Evolutionary conservation across 306 rosid species (phyloP), one percentile per base, ranked within the genome.

Genomic region (Cucumis melo): DNA sequence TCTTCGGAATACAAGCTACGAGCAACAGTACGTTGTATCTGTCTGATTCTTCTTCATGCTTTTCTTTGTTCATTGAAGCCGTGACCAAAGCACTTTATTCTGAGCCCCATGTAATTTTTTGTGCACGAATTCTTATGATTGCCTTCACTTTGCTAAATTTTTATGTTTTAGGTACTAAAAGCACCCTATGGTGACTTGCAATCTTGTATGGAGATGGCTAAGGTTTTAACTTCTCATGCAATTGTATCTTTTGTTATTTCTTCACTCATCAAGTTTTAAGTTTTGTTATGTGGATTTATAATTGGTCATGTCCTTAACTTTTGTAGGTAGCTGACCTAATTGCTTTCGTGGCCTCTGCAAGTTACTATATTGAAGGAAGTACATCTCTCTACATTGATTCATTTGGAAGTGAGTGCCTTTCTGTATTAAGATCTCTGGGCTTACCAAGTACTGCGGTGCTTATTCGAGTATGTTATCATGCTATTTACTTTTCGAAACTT

Each of bases 381-480:
- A 77, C 80, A 74, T 85, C 94, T 74, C 51, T 66, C 87, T 86
- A 86, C 82, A 82, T 92, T 11, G 98, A 94, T 81, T 92, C 96
- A 10, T 94, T 94, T 83, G 99, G 96, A 84, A 83, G 84, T 68
- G 97, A 89, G 72, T 94, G 98, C 78, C 97, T 94, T 82, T 94
- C 99, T 17, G 90, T 94, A 53, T 90, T 90, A 79, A 90, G 92
- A 79, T 89, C 97, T 64, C 86, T 94, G 78, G 99, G 99, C 77
- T 85, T 94, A 84, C 99, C 98, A 10, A 92, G 97, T 87, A 90
- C 96, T 19, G 91, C 76, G 21, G 96, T 90, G 75, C 90, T 94
- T 63, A 78, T 94, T 68, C 92, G 97, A 44, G 99, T 94, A 90
- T 80, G 99, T 87, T 77, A 62, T 73, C 65, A 61, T 75, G 60